Percentiles rank a stretch among this genome's conserved stretches.
Conservation (phyloP, 805 yeast species). For the Sugiyamaella qingdaonensis region DNA sequence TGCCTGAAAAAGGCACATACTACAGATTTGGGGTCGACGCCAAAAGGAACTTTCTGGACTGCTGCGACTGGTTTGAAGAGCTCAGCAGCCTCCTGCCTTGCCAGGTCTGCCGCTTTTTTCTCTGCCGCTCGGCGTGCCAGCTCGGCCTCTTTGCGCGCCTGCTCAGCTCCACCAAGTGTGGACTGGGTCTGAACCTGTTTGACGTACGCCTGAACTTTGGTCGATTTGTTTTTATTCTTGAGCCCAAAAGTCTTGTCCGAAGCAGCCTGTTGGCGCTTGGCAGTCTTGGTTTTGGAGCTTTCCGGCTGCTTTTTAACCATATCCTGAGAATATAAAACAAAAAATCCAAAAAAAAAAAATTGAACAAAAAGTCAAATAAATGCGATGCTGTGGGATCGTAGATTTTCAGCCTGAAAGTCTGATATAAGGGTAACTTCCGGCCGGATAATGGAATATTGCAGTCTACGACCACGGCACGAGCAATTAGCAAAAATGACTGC, state of each 20-base stretch:
- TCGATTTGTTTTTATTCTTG: conserved; percentile 90
- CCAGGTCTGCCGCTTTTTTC: conserved; percentile 87
- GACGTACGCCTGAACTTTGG: conserved; percentile 75
- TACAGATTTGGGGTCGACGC: conserved; percentile 94
- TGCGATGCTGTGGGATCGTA: neutral
- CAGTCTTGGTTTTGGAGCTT: conserved; percentile 50
- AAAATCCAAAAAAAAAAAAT: neutral
- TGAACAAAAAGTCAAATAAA: too few species aligned
- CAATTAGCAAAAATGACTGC: too few species aligned
- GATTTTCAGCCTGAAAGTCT: neutral
- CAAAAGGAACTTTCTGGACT: conserved; percentile 83
- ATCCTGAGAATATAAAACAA: neutral
- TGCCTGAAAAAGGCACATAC: conserved; percentile 86
- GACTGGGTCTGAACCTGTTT: conserved; percentile 65
- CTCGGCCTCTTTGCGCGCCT: conserved; percentile 72
- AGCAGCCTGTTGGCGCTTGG: conserved; percentile 54
- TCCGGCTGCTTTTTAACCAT: conserved; percentile 47
- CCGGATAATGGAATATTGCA: neutral
- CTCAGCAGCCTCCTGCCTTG: conserved; percentile 80
- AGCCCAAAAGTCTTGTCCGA: conserved; percentile 93
- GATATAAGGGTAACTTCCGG: neutral
- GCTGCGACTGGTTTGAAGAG: conserved; percentile 60
- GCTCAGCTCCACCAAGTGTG: conserved; percentile 46
- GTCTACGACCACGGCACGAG: too few species aligned
- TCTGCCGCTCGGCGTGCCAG: conserved; percentile 63